Conservation (phyloP, 768 basidiomycete species). For the Xerocomus brunneocitrinus region DNA sequence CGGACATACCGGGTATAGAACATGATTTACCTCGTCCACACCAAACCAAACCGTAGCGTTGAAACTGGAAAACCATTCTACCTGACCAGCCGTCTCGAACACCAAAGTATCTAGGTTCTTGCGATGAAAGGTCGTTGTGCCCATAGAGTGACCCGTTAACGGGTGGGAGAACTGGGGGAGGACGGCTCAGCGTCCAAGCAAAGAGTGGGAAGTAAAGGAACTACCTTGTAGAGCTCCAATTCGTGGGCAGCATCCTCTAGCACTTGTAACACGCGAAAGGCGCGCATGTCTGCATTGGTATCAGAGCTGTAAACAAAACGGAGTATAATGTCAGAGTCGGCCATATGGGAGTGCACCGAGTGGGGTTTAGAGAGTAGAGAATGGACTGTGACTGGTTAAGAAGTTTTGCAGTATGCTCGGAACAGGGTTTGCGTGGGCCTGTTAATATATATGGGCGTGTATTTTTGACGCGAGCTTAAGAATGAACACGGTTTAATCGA, state of each 20-base stretch:
- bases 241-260: conserved; percentile 24
- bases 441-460: conserved; percentile 13
- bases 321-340: conserved; percentile 36
- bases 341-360: conserved; percentile 17
- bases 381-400: neutral
- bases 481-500: conserved; percentile 9
- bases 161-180: conserved; percentile 41
- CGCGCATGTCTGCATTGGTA: conserved; percentile 37
- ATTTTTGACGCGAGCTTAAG: conserved; percentile 21
- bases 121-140: conserved; percentile 46
- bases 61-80: conserved; percentile 47
- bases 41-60: conserved; percentile 49
- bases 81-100: conserved; percentile 51
- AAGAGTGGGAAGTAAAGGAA: neutral
- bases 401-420: neutral
- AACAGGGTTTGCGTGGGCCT: neutral
- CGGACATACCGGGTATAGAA: neutral
- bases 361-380: neutral
- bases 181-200: neutral
- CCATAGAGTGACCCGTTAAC: conserved; percentile 37
- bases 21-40: conserved; percentile 36
- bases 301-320: conserved; percentile 34
- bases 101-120: conserved; percentile 40
- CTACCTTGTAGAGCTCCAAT: conserved; percentile 43
- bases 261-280: conserved; percentile 39